Conservation (phyloP, 2,329 filamentous ascomycete genomes). For the Calonectria pteridis region DNA sequence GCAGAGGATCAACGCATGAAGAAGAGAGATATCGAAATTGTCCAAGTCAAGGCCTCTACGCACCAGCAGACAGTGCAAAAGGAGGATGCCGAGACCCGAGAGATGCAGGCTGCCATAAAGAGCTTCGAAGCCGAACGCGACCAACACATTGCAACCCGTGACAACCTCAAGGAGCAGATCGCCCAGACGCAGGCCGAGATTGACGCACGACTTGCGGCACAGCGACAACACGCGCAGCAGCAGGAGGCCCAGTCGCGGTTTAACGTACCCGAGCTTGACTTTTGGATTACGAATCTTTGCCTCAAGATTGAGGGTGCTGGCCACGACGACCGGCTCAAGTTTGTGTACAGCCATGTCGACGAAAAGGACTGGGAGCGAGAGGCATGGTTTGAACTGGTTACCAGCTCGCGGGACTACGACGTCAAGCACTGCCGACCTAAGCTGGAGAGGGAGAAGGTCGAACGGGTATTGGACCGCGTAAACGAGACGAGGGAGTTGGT, state of each 20-base stretch:
- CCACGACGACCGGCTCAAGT: slow-evolving; percentile 86
- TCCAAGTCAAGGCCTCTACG: slow-evolving; percentile 76
- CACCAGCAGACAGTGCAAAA: slow-evolving; percentile 82
- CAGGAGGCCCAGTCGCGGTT: slow-evolving; percentile 87
- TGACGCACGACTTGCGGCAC: slow-evolving; percentile 76
- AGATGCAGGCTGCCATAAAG: slow-evolving; percentile 76
- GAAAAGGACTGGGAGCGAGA: slow-evolving; percentile 90
- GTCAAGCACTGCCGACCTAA: slow-evolving; percentile 86
- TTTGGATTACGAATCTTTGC: slow-evolving; percentile 94
- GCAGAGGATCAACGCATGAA: slow-evolving; percentile 93
- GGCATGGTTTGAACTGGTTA: slow-evolving; percentile 93
- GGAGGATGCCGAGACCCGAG: slow-evolving; percentile 80
- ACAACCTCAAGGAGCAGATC: slow-evolving; percentile 71
- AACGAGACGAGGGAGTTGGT: slow-evolving; percentile 85
- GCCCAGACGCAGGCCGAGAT: slow-evolving; percentile 78
- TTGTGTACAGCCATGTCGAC: slow-evolving; percentile 88
- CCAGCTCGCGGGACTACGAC: slow-evolving; percentile 84
- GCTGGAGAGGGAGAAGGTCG: slow-evolving; percentile 82
- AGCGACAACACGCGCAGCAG: slow-evolving; percentile 78
- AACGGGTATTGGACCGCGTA: slow-evolving; percentile 80
- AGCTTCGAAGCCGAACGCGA: slow-evolving; percentile 71
- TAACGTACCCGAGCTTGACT: slow-evolving; percentile 93
- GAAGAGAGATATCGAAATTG: slow-evolving; percentile 87
- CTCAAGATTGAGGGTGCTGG: slow-evolving; percentile 91
- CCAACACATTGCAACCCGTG: slow-evolving; percentile 68